Base-by-base conservation (phyloP, 768 basidiomycete genomes). In the Austroboletus eburneus region DNA sequence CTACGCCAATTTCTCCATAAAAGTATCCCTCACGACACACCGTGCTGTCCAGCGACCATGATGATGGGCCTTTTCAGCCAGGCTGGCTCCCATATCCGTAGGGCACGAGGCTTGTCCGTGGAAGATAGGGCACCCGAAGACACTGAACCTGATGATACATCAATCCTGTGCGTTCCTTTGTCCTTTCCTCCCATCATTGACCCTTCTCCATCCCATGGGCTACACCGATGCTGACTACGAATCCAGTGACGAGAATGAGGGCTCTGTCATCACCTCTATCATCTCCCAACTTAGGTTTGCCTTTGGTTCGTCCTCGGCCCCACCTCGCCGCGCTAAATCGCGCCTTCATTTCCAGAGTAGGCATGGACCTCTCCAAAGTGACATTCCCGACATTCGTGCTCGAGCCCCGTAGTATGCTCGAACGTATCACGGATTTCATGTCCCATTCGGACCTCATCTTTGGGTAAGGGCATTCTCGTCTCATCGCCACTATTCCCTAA, bases 341-440 rank as follows among this genome's bases (percentile, higher is more conserved):
- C 37, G 9, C 32, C 37, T 44, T 40, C 22, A 33, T 42, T 45
- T 42, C 48, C 64, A 89, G 92, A 69, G 87, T 93, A 51, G 95
- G 94, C 34, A 96, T 96, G 94, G 96, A 99, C 69, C 82, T 97
- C 48, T 85, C 83, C 54, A 87, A 91, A 69, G 92, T 98, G 51
- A 92, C 91, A 14, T 88, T 92, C 66, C 91, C 91, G 32, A 87
- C 85, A 0, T 99, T 98, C 59, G 95, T 99, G 0, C 81, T 99
- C 48, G 95, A 99, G 70, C 96, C 96, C 5, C 75, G 96, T 61
- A 92, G 90, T 58, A 91, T 97, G 87, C 80, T 97, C 39, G 96
- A 99, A 72, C 83, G 96, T 55, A 95, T 99, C 59, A 98, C 96
- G 27, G 95, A 99, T 73, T 99, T 99, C 70, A 94, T 98, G 86